phyloP scores from a whole-genome alignment of 495 filamentous ascomycete genomes.

The Bacidia rubella region DNA sequence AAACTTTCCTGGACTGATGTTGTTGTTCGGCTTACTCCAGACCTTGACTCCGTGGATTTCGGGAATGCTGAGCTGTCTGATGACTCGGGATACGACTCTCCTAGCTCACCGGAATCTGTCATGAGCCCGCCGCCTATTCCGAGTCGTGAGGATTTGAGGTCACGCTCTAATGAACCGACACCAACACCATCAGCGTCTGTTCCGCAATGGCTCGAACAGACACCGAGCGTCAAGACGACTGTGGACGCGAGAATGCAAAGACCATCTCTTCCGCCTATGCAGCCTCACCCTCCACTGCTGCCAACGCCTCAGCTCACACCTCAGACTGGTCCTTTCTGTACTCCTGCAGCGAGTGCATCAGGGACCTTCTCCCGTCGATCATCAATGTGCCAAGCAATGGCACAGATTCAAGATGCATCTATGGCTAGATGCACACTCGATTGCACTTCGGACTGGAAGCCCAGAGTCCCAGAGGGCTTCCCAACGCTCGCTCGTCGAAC shows the following conservation, averaged over 20 bases:
- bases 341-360: conserved; percentile 80
- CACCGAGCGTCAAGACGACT: conserved; percentile 19
- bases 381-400: conserved; percentile 71
- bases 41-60: conserved; percentile 48
- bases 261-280: conserved; percentile 31
- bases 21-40: conserved; percentile 65
- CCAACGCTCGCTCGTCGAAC: conserved; percentile 49
- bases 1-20: conserved; percentile 56
- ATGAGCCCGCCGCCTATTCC: conserved; percentile 17
- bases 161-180: conserved; percentile 30
- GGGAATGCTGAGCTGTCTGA: conserved; percentile 25
- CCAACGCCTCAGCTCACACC: conserved; percentile 74
- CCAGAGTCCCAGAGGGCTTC: conserved; percentile 33
- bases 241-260: conserved; percentile 17
- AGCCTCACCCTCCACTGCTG: conserved; percentile 48
- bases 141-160: conserved; percentile 17
- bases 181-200: conserved; percentile 32
- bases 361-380: conserved; percentile 39
- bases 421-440: conserved; percentile 50
- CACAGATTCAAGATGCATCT: conserved; percentile 51
- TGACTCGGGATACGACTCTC: conserved; percentile 16
- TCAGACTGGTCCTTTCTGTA: conserved; percentile 56
- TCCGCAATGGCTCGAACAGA: conserved; percentile 49
- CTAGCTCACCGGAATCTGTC: conserved; percentile 13
- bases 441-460: conserved; percentile 40